Evolutionary conservation across 495 filamentous ascomycete species (phyloP), one percentile per base, ranked within the genome.

Genomic region (Copromyces sp.): DNA sequence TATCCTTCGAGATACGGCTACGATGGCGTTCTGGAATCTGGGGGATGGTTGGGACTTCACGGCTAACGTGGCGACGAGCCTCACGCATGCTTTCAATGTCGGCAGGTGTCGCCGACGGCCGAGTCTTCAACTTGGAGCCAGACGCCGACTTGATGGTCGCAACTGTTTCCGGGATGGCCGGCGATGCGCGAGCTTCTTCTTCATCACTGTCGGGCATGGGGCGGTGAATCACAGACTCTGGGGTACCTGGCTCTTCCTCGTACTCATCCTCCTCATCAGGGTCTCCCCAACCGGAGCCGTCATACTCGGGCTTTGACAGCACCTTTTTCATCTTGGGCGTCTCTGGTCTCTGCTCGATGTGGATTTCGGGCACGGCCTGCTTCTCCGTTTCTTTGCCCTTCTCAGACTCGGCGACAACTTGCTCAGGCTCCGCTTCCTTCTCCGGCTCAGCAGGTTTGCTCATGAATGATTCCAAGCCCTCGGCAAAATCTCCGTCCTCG

Each of bases 191-290:
- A 9, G 83, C 71, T 7, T 83, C 79, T 24, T 84, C 81, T 37
- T 84, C 76, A 1, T 86, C 83, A 39, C 83, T 82, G 68, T 87
- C 84, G 8, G 84, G 81, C 17, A 89, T 76, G 24, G 93, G 88
- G 75, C 93, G 93, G 72, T 93, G 92, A 74, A 98, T 96, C 37
- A 98, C 94, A n/a, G 95, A 98, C 39, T 95, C 93, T 11, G 94
- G 93, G 3, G 95, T 97, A 42, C 92, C 90, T 3, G 92, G 91
- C 69, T 92, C 90, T 61, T 88, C 86, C 2, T 84, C 78, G 39
- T 83, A 77, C 40, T 84, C 80, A 37, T 87, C 84, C 40, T 86
- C 86, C 6, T 86, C 86, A 8, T 85, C 79, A 35, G 83, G 79
- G 39, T 84, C 86, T 40, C 86, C 84, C 83, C 87, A 89, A 6